Evolutionary conservation across 2,329 filamentous ascomycete species (phyloP), one percentile per base, ranked within the genome.

Genomic region (Hypoxylon sp.): DNA sequence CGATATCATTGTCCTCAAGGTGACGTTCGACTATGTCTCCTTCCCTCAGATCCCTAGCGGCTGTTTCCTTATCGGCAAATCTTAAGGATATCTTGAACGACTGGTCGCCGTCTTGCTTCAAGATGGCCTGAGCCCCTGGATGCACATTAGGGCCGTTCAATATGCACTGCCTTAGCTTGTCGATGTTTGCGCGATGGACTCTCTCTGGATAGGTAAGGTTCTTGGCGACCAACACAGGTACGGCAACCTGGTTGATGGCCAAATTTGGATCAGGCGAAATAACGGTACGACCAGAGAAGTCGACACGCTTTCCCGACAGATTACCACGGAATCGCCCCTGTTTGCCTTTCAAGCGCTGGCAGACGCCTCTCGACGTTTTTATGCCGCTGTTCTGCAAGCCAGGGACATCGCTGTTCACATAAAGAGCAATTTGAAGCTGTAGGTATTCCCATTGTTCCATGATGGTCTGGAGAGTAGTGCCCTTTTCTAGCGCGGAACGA

Each of bases 361-460:
- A 97, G 76, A 99, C 96, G 16, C 96, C 96, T 73, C 96, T 88
- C 73, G 96, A 96, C 0, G 92, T 88, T 78, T 97, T 97, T 65
- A 94, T 91, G 7, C 93, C 92, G 11, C 90, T 90, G 73, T 96
- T 93, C 72, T 94, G 90, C n/a, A 99, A 85, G 27, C 95, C 95
- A 0, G 96, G 96, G 2, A 97, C 90, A 73, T 97, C 94, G 69
- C 94, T 97, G 81, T 99, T 98, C 78, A 99, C 95, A 77, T 99
- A 98, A 85, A 98, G 94, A 65, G 95, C 96, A 65, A 98, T 92
- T 75, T 98, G 94, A 7, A 97, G 86, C 75, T 98, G 95, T 65
- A 99, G 83, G 74, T 95, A 98, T 76, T 99, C 96, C 96, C 96
- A 99, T 73, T 97, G 94, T 77, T 99, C 96, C 90, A 98, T 96